Evolutionary conservation across 169 alveolate species (phyloP), one percentile per base, ranked within the genome.

Genomic region (Cryptosporidium tyzzeri): DNA sequence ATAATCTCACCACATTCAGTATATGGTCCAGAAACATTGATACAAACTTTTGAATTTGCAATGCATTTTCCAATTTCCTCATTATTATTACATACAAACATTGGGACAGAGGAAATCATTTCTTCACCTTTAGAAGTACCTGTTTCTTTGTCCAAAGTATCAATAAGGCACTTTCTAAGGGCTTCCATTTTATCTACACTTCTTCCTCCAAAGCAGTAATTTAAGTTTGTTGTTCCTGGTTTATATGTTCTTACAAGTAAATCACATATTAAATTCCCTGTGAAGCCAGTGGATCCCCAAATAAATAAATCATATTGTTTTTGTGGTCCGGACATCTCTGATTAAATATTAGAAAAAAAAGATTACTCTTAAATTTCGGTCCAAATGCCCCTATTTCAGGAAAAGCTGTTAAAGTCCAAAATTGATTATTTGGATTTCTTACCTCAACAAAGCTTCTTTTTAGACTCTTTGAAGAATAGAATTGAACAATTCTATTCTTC

Each of bases 221-320:
- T 80, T 10, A 80, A 33, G 55, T 33, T 37, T 12, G 89, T 62
- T 9, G 89, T 62, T 62, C 89, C 89, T 59, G 86, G 86, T n/a
- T 29, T 73, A n/a, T 62, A 65, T 31, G 89, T 65, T n/a, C 45
- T 80, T 6, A 80, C 89, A 12, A 80, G 41, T 29, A 80, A 55
- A 12, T 80, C 89, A 65, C 89, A 80, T 44, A 80, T 21, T 33
- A 80, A 45, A 65, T 58, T 31, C 18, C 89, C 89, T 10, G 89
- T 58, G 21, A 62, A 80, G 41, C 89, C 89, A 41, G 89, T 80
- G n/a, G 69, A 80, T 67, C 89, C 89, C 89, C 89, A 80, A 61
- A 80, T 41, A 41, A 80, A 80, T 23, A 80, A n/a, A 39, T 80
- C 89, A 48, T 80, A 80, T 80, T 80, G 89, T 41, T 80, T 80